Percentiles rank a stretch among this genome's conserved stretches.
Conservation (phyloP, 805 yeast species). For the Torulaspora delbrueckii region DNA sequence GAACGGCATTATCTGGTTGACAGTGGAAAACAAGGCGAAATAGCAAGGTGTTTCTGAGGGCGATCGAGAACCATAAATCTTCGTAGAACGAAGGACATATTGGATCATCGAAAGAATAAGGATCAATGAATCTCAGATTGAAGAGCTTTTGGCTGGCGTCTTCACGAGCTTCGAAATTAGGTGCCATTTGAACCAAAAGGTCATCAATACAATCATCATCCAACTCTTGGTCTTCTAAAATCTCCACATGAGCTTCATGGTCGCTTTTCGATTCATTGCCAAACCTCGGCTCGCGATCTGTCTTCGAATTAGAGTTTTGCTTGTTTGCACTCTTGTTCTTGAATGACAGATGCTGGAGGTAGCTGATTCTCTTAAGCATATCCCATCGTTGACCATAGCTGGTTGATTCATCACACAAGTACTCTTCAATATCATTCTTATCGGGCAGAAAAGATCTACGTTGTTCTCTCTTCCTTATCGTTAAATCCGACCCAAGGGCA, state of each 20-base stretch:
- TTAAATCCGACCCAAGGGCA: conserved; percentile 30
- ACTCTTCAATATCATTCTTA: conserved; percentile 50
- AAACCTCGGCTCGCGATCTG: conserved; percentile 3
- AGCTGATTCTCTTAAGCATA: conserved; percentile 64
- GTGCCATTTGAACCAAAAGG: conserved; percentile 27
- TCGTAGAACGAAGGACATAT: conserved; percentile 73
- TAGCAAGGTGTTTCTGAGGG: conserved; percentile 74
- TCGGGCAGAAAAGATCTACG: conserved; percentile 47
- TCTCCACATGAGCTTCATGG: conserved; percentile 16
- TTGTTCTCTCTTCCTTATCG: conserved; percentile 34
- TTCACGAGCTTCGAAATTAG: conserved; percentile 17
- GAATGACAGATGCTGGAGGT: conserved; percentile 61
- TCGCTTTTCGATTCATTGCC: conserved; percentile 1
- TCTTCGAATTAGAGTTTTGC: conserved; percentile 37
- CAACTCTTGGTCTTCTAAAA: conserved; percentile 25
- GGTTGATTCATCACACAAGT: conserved; percentile 45
- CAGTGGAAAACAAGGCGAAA: conserved; percentile 83
- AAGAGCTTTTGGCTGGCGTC: conserved; percentile 11
- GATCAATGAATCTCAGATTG: conserved; percentile 59
- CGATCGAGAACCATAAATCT: conserved; percentile 79
- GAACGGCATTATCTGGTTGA: conserved; percentile 93
- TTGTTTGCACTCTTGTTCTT: conserved; percentile 39
- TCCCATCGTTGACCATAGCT: conserved; percentile 61
- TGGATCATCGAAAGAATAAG: conserved; percentile 87
- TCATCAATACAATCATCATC: conserved; percentile 31